Evolutionary conservation across 169 alveolate species (phyloP).

Genomic region (Plasmodium sp.): DNA sequence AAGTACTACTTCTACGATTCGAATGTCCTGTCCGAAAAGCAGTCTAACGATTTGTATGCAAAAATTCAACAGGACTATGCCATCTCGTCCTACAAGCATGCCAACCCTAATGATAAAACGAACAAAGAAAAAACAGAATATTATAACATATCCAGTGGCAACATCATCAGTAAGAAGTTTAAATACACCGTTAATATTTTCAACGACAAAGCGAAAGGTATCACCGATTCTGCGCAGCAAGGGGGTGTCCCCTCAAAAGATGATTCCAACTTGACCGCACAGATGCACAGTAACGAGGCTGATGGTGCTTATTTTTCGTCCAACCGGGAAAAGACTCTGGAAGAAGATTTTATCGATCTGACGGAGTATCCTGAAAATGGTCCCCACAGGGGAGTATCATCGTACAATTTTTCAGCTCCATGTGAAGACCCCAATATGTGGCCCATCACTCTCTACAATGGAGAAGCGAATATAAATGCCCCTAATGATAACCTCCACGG

Average conservation of each 20-base stretch:
- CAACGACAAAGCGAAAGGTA: neutral
- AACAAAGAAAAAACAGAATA: conserved; percentile 25
- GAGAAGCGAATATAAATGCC: neutral
- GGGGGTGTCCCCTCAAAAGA: neutral
- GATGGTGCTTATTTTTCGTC: neutral
- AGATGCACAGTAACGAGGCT: neutral
- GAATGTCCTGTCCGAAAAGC: conserved; percentile 27
- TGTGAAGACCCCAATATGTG: neutral
- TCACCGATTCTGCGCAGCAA: neutral
- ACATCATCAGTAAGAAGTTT: neutral
- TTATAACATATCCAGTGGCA: neutral
- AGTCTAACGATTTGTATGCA: conserved; percentile 41
- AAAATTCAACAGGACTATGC: conserved; percentile 43
- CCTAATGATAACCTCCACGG: neutral
- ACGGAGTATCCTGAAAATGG: neutral
- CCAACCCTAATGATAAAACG: neutral
- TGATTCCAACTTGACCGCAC: neutral
- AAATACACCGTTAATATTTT: neutral
- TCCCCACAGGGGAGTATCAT: neutral
- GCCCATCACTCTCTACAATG: neutral
- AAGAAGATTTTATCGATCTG: neutral
- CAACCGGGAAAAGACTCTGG: neutral
- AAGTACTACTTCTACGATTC: conserved; percentile 71
- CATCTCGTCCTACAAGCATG: conserved; percentile 18
- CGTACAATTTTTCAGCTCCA: neutral